A percentile compares a stretch with the other conserved stretches of the same genome.
Conservation (phyloP, 2,329 filamentous ascomycete species). For the Ilyonectria robusta region DNA sequence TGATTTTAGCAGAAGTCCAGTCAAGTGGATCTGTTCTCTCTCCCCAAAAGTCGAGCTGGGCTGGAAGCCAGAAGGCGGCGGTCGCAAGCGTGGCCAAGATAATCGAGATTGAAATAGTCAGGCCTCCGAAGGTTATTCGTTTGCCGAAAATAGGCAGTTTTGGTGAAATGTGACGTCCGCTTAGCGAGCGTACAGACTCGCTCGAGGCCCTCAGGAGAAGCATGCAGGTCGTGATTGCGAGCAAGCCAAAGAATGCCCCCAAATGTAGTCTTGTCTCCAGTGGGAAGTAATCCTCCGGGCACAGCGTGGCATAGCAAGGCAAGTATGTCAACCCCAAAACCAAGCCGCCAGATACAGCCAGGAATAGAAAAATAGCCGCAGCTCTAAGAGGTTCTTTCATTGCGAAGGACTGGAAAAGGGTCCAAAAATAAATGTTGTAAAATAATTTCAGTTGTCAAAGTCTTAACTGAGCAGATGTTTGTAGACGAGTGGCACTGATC, state of each 20-base stretch:
- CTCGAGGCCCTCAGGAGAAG: background rate
- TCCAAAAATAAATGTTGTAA: background rate
- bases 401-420: background rate
- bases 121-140: constrained; percentile 8
- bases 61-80: constrained; percentile 16
- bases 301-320: constrained; percentile 17
- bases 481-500: too few relatives aligned
- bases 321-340: constrained; percentile 11
- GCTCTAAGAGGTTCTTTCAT: background rate
- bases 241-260: constrained; percentile 13
- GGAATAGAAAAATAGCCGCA: background rate
- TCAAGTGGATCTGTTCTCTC: constrained; percentile 25
- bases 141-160: constrained; percentile 19
- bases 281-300: constrained; percentile 18
- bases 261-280: constrained; percentile 17
- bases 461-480: background rate
- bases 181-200: constrained; percentile 1
- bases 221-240: background rate
- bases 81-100: constrained; percentile 6
- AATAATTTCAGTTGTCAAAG: background rate
- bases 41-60: constrained; percentile 22
- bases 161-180: constrained; percentile 1
- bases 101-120: constrained; percentile 1
- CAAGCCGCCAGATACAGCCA: background rate
- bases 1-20: constrained; percentile 23